A percentile compares a stretch with the other conserved stretches of the same genome.
Evolutionary conservation across 2,329 filamentous ascomycete species (phyloP).

Genomic region (Cytospora piceae): DNA sequence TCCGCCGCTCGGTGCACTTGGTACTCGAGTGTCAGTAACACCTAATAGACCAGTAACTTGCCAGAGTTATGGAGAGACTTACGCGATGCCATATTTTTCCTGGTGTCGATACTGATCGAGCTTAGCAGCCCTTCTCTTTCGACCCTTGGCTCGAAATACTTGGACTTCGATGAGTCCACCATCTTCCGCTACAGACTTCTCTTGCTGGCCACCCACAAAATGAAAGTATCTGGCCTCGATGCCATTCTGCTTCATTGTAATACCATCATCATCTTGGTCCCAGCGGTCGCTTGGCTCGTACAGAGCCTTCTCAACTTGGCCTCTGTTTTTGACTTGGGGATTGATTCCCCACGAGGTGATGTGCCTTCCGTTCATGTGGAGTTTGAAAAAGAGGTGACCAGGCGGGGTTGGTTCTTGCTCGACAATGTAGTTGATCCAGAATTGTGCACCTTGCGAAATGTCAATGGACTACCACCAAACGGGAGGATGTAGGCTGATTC

Average conservation of each 20-base stretch:
- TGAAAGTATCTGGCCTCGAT: slow-evolving; percentile 56
- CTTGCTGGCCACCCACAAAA: slow-evolving; percentile 46
- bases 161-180: slow-evolving; percentile 60
- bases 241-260: slow-evolving; percentile 42
- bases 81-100: slow-evolving; percentile 58
- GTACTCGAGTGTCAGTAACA: background rate
- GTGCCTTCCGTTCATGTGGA: slow-evolving; percentile 57
- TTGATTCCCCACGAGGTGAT: slow-evolving; percentile 58
- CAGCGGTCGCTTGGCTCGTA: slow-evolving; percentile 52
- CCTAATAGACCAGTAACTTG: background rate
- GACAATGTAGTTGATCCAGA: slow-evolving; percentile 55
- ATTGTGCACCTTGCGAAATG: slow-evolving; percentile 50
- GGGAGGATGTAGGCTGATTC: slow-evolving; percentile 7
- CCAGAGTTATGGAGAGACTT: slow-evolving; percentile 36
- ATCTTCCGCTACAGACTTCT: slow-evolving; percentile 50
- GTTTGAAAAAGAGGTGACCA: slow-evolving; percentile 56
- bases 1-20: slow-evolving; percentile 56
- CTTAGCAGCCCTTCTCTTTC: slow-evolving; percentile 47
- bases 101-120: slow-evolving; percentile 51
- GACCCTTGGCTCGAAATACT: slow-evolving; percentile 55
- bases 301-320: slow-evolving; percentile 50
- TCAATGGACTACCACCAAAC: background rate
- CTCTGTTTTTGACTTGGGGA: slow-evolving; percentile 39
- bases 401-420: slow-evolving; percentile 40
- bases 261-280: slow-evolving; percentile 44